These are phyloP conservation scores for Aspergillus avenaceus DNA, from an alignment of 495 filamentous ascomycete species.

Conservation along the genomic window DNA sequence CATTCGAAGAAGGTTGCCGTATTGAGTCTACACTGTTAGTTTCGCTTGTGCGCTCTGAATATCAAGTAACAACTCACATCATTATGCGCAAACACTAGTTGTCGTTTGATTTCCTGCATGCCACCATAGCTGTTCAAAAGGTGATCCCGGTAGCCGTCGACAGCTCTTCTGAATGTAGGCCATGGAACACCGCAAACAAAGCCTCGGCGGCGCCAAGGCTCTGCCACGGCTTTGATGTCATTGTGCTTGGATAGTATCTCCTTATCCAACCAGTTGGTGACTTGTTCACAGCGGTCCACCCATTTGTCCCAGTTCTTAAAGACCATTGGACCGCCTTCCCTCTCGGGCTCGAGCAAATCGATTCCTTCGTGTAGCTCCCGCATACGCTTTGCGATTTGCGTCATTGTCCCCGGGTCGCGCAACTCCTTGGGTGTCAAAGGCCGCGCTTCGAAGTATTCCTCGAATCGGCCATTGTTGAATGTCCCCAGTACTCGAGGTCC, in stretches of 20 bases:
- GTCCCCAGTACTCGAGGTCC: conserved; percentile 91
- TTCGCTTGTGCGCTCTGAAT: no score
- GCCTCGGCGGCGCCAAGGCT: conserved; percentile 63
- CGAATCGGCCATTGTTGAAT: conserved; percentile 93
- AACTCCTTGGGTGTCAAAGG: conserved; percentile 75
- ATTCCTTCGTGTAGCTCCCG: conserved; percentile 93
- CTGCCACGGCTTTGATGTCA: conserved; percentile 27
- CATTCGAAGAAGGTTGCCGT: conserved; percentile 94
- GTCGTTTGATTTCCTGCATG: conserved; percentile 57
- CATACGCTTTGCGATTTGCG: conserved; percentile 98
- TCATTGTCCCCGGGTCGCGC: conserved; percentile 75
- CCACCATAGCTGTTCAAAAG: conserved; percentile 69
- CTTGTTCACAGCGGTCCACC: conserved; percentile 73
- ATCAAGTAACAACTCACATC: conserved; percentile 82
- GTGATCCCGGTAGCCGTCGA: conserved; percentile 75
- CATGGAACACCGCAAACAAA: conserved; percentile 84
- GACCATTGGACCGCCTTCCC: conserved; percentile 71
- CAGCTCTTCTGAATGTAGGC: conserved; percentile 67
- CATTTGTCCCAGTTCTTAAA: conserved; percentile 96
- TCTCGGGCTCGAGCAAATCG: conserved; percentile 74
- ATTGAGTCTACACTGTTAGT: conserved; percentile 70
- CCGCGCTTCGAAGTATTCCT: conserved; percentile 82
- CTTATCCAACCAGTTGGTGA: conserved; percentile 72
- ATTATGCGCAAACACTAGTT: conserved; percentile 93
- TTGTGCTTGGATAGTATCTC: conserved; percentile 50